Evolutionary conservation across 2,329 filamentous ascomycete genomes (phyloP), one percentile per base, ranked within the genome.

Genomic region (Fusarium transvaalense): DNA sequence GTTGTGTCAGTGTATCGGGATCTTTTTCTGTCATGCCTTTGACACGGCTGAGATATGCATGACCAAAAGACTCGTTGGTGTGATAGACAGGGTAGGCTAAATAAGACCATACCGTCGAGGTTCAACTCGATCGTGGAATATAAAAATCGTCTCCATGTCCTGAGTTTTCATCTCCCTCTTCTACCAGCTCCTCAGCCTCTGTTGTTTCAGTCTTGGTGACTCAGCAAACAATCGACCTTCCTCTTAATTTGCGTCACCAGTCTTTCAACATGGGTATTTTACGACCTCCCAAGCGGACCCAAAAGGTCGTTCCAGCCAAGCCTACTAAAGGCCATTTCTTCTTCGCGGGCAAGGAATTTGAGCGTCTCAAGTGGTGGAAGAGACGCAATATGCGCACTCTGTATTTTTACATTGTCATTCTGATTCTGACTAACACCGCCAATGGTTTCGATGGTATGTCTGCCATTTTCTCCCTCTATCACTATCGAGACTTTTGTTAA

Each of bases 371-470:
- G 4, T 61, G 59, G 59, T 61, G 59, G 59, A 61, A 61, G 39
- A 55, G 59, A 14, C 5, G 25, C 10, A 61, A 61, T 14, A 61
- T 61, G 59, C 46, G 59, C 0, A 21, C 43, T 23, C 4, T 61
- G n/a, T 61, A 61, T 19, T 45, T 61, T 4, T 61, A 61, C 10
- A 61, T 61, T 13, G n/a, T 61, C 1, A 55, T 61, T 1, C 38
- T 61, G 2, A 61, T 61, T 31, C 56, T 61, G 0, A 61, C 59
- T 4, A 61, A 61, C n/a, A 61, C 59, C 5, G 59, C 59, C 23
- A 61, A 61, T 41, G 59, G 59, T 13, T 61, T 61, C 21, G 59
- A 61, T n/a, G 59, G 59, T 61, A 12, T 10, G 10, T 23, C n/a
- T 4, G 10, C 8, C 29, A 9, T 2, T 41, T 0, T 6, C 5